Evolutionary conservation across 331 rosid species (phyloP).

Genomic region (Dryas integrifolia): DNA sequence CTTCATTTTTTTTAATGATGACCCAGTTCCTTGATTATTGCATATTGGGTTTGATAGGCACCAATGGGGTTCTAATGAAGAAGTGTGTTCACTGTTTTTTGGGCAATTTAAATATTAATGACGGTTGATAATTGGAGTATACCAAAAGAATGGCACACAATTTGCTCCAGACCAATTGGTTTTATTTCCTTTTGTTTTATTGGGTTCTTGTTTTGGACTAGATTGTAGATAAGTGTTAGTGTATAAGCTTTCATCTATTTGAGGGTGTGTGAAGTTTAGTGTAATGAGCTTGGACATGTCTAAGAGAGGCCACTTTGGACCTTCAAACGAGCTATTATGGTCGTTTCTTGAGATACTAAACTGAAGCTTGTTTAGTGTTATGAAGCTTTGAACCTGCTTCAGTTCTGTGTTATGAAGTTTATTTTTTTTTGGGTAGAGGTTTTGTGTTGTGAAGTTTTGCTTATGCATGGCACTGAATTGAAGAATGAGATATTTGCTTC

Average conservation of each 20-base stretch:
- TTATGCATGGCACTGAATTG: not conserved
- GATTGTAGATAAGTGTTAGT: not conserved
- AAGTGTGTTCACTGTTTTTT: not conserved
- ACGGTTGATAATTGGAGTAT: not conserved
- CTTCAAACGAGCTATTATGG: too few relatives aligned
- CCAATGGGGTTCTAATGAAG: not conserved
- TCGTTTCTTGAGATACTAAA: too few relatives aligned
- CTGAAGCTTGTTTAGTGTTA: too few relatives aligned
- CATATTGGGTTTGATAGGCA: not conserved
- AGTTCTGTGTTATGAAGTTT: too few relatives aligned
- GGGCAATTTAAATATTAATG: not conserved
- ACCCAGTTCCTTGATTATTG: not conserved
- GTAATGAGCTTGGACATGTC: too few relatives aligned
- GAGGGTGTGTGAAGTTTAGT: too few relatives aligned
- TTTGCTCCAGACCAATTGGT: not conserved
- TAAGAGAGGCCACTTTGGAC: too few relatives aligned
- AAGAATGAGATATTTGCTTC: not conserved
- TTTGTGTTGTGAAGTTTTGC: not conserved
- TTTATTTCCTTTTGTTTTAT: not conserved
- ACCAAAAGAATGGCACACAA: not conserved
- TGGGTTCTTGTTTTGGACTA: constrained; percentile 4
- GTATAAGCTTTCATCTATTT: not conserved
- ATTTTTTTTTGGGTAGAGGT: too few relatives aligned
- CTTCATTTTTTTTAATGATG: not conserved
- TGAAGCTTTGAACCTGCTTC: too few relatives aligned